Conservation (phyloP, 2,329 filamentous ascomycete genomes). For the Monosporascus sp. region DNA sequence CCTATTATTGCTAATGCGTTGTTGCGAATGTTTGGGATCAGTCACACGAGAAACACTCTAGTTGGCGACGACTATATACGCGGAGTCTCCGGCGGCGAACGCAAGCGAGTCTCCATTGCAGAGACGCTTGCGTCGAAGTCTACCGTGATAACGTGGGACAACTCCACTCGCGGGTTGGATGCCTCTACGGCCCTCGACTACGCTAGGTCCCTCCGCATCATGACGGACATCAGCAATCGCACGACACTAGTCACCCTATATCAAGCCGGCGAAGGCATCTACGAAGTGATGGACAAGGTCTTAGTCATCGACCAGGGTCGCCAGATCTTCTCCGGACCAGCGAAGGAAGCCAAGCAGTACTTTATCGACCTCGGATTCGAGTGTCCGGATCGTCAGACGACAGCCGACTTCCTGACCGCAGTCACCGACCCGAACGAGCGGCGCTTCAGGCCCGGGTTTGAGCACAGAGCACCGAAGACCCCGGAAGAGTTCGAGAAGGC, state of each 20-base stretch:
- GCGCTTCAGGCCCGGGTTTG: slow-evolving; percentile 59
- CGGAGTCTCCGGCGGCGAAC: slow-evolving; percentile 74
- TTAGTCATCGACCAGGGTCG: slow-evolving; percentile 70
- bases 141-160: slow-evolving; percentile 74
- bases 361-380: slow-evolving; percentile 65
- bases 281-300: slow-evolving; percentile 68
- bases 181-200: slow-evolving; percentile 76
- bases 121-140: slow-evolving; percentile 72
- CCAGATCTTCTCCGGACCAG: slow-evolving; percentile 56
- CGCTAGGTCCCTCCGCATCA: slow-evolving; percentile 62
- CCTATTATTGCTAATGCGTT: slow-evolving; percentile 65
- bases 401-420: slow-evolving; percentile 72
- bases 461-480: slow-evolving; percentile 64
- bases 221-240: slow-evolving; percentile 71
- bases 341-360: slow-evolving; percentile 57
- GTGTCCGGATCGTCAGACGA: slow-evolving; percentile 56
- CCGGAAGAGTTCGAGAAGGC: slow-evolving; percentile 61
- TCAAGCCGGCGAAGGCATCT: slow-evolving; percentile 40
- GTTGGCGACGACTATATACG: slow-evolving; percentile 70
- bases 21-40: slow-evolving; percentile 74
- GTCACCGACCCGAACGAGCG: slow-evolving; percentile 71
- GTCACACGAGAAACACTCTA: slow-evolving; percentile 67
- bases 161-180: slow-evolving; percentile 74
- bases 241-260: slow-evolving; percentile 40
- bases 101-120: slow-evolving; percentile 75